phyloP scores from a whole-genome alignment of 306 rosid genomes.

The Crotalaria pallida region DNA sequence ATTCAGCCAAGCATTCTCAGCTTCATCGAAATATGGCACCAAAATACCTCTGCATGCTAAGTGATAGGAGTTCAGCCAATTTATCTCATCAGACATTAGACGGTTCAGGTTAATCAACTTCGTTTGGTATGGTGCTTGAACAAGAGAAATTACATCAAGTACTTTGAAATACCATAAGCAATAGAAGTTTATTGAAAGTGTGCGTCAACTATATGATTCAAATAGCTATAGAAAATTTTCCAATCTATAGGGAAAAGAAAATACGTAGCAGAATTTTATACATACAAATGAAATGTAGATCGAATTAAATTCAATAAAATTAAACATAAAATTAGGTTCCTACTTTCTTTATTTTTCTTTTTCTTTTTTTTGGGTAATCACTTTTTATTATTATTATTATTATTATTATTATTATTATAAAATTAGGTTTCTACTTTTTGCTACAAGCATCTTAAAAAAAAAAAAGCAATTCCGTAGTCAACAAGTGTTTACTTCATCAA shows the following conservation, averaged over 20 bases:
- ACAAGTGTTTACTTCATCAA: neutral
- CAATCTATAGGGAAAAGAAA: neutral
- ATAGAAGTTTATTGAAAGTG: neutral
- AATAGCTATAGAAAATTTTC: neutral
- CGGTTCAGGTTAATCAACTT: constrained; percentile 74
- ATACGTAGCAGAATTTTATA: neutral
- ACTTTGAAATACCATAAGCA: constrained; percentile 7
- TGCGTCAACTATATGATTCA: neutral
- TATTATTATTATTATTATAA: no score
- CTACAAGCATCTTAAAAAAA: neutral
- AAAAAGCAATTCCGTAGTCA: neutral
- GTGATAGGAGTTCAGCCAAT: constrained; percentile 85
- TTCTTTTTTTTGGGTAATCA: no score
- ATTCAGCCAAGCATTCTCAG: constrained; percentile 77
- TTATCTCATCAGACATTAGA: constrained; percentile 61
- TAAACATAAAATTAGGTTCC: no score
- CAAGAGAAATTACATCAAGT: constrained; percentile 20
- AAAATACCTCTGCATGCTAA: constrained; percentile 67
- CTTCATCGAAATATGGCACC: constrained; percentile 55
- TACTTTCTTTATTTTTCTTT: no score
- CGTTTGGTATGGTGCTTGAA: constrained; percentile 83
- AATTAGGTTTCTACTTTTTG: no score
- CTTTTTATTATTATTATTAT: no score
- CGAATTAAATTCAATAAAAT: neutral
- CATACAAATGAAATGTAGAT: neutral